Base-by-base conservation (phyloP, 140 eudicot species). In the Cichorium intybus region DNA sequence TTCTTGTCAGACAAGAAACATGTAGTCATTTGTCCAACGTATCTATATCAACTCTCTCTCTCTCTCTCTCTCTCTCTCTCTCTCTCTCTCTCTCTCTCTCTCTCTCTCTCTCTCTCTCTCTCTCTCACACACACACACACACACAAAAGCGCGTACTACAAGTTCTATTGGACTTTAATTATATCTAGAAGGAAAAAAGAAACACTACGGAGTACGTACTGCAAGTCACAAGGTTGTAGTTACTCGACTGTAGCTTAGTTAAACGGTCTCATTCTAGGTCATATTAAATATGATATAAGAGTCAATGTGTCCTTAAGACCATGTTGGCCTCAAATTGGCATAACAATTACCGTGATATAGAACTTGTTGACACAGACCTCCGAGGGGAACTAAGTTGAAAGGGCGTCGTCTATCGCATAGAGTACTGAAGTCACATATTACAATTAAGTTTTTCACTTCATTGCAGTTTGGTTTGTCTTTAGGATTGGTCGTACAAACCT, bases 1-100 rank as follows among this genome's bases (percentile, higher is more conserved):
- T 24, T 68, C 35, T 69, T 43, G 65, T 69, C 12, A 11, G 60
- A 69, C 51, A 69, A 69, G 58, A 56, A 69, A 41, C 59, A 56
- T 69, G 33, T 46, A 27, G 47, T 28, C 58, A 15, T 43, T 50
- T 33, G 23, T 21, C 48, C 31, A 14, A 41, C 48, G 48, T 41
- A 41, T 50, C 57, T 18, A 33, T 28, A 17, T n/a, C 55, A 39
- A 12, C 48, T 41, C 49, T 24, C 10, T 20, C 10, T 66, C 27
- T 35, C 39, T 24, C 41, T 34, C 46, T 39, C 46, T 39, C 46
- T 41, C 48, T 41, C 48, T 41, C 48, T 41, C 48, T 41, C 48
- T 41, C 48, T 41, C 35, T 31, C 35, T 31, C 35, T 31, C 35
- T 31, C 35, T 4, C 35, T 4, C 9, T 4, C 35, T 4, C 35